Evolutionary conservation across 2,329 filamentous ascomycete species (phyloP).

Genomic region (Aspergillus sp.): DNA sequence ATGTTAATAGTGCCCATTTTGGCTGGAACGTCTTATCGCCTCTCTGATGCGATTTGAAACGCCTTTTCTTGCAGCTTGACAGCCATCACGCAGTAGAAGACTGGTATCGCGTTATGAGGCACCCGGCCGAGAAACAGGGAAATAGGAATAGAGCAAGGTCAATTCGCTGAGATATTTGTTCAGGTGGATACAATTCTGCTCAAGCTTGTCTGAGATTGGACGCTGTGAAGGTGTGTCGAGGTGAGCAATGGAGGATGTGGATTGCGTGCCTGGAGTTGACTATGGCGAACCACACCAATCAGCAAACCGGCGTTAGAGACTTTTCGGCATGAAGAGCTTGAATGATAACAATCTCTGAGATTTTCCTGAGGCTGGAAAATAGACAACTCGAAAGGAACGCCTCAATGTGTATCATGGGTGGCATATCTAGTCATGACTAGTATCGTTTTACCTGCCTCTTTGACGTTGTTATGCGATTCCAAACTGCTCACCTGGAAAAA

Average conservation of each 20-base stretch:
- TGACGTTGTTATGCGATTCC: background rate
- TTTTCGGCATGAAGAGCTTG: background rate
- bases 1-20: background rate
- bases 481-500: background rate
- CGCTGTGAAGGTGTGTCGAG: background rate
- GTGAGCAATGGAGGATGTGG: slow-evolving; percentile 13
- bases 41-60: slow-evolving; percentile 2
- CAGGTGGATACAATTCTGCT: slow-evolving; percentile 3
- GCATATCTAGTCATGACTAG: background rate
- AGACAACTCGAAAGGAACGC: background rate
- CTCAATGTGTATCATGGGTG: too few relatives aligned
- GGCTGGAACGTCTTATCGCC: background rate
- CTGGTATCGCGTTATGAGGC: slow-evolving; percentile 13
- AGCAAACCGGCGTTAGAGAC: background rate
- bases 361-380: background rate
- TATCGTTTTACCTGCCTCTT: background rate
- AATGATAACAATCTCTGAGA: background rate
- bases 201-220: slow-evolving; percentile 7
- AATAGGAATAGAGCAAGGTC: background rate
- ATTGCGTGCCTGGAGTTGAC: slow-evolving; percentile 12
- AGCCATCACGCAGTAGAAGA: slow-evolving; percentile 10
- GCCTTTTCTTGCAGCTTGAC: background rate
- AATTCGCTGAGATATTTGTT: background rate
- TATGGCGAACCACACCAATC: slow-evolving; percentile 4
- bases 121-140: slow-evolving; percentile 10